phyloP scores from a whole-genome alignment of 139 green algal genomes.

The Ulvella scutata region DNA sequence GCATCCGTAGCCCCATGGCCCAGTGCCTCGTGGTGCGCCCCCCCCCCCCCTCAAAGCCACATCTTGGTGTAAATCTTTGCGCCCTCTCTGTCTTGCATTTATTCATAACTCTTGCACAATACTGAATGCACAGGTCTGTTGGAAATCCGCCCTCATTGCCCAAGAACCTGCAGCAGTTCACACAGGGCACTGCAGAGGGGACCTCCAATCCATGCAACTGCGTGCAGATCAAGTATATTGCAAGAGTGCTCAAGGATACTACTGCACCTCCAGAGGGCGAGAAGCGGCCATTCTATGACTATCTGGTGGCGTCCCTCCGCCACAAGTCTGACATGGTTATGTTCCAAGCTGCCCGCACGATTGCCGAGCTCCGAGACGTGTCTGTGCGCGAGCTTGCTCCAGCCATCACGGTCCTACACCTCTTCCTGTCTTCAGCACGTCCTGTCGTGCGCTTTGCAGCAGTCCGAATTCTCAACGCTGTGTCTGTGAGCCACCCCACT shows the following conservation, averaged over 20 bases:
- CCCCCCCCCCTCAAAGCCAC: no score
- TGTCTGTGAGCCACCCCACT: constrained; percentile 54
- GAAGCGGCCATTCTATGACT: constrained; percentile 90
- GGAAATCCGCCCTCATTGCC: not conserved
- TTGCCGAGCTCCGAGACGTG: constrained; percentile 80
- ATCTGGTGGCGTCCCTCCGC: constrained; percentile 87
- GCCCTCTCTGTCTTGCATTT: no score
- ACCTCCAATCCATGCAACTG: not conserved
- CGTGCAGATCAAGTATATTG: constrained; percentile 1
- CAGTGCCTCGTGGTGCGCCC: constrained; percentile 79
- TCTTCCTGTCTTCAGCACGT: constrained; percentile 93
- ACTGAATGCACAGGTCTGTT: no score
- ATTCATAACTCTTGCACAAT: no score
- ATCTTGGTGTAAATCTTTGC: no score
- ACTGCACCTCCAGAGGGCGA: constrained; percentile 22
- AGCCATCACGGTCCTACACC: constrained; percentile 94
- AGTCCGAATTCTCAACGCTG: constrained; percentile 79
- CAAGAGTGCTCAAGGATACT: constrained; percentile 1
- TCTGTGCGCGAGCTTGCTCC: constrained; percentile 79
- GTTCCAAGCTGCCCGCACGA: constrained; percentile 89
- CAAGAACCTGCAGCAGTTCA: not conserved
- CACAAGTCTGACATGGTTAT: constrained; percentile 88
- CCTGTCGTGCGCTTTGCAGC: constrained; percentile 90
- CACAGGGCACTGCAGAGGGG: not conserved
- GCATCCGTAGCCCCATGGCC: constrained; percentile 78